Percentiles rank a stretch among this genome's conserved stretches.
Evolutionary conservation across 2,329 filamentous ascomycete genomes (phyloP).

Genomic region (Talaromyces sp.): DNA sequence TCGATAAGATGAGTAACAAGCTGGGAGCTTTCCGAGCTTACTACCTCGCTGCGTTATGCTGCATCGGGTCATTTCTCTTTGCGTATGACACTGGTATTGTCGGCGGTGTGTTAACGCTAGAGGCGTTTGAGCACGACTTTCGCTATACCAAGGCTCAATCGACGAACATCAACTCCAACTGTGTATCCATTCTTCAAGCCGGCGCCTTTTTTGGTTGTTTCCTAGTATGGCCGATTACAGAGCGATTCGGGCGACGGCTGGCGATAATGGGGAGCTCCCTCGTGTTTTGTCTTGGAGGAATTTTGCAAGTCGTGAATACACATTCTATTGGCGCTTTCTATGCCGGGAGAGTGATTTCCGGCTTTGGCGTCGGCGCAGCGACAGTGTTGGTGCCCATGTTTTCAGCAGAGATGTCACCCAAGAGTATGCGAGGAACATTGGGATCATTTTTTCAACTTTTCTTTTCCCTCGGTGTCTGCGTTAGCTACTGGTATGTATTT

Average conservation of each 20-base stretch:
- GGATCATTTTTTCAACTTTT: slow-evolving; percentile 43
- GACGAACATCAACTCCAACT: slow-evolving; percentile 2
- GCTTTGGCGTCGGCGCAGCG: slow-evolving; percentile 49
- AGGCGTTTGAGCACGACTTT: slow-evolving; percentile 39
- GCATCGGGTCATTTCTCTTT: slow-evolving; percentile 24
- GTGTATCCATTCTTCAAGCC: slow-evolving; percentile 37
- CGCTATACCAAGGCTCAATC: slow-evolving; percentile 21
- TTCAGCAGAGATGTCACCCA: slow-evolving; percentile 51
- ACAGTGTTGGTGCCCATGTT: slow-evolving; percentile 55
- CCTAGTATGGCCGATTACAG: slow-evolving; percentile 42
- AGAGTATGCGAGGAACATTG: slow-evolving; percentile 49
- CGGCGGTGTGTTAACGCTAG: slow-evolving; percentile 41
- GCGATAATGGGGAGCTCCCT: slow-evolving; percentile 40
- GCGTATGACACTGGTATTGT: slow-evolving; percentile 30
- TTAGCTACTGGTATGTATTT: slow-evolving; percentile 19
- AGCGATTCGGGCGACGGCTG: slow-evolving; percentile 40
- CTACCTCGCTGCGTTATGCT: neutral
- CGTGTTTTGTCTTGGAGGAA: slow-evolving; percentile 32
- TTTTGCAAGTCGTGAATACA: slow-evolving; percentile 45
- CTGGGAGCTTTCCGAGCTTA: slow-evolving; percentile 3
- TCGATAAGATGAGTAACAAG: neutral
- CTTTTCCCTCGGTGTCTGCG: slow-evolving; percentile 29
- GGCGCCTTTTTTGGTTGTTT: slow-evolving; percentile 51
- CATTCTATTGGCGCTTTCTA: slow-evolving; percentile 37
- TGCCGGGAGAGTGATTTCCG: slow-evolving; percentile 43